A percentile compares a stretch with the other conserved stretches of the same genome.
phyloP scores from a whole-genome alignment of 75 land plant genomes.

The Larix kaempferi region DNA sequence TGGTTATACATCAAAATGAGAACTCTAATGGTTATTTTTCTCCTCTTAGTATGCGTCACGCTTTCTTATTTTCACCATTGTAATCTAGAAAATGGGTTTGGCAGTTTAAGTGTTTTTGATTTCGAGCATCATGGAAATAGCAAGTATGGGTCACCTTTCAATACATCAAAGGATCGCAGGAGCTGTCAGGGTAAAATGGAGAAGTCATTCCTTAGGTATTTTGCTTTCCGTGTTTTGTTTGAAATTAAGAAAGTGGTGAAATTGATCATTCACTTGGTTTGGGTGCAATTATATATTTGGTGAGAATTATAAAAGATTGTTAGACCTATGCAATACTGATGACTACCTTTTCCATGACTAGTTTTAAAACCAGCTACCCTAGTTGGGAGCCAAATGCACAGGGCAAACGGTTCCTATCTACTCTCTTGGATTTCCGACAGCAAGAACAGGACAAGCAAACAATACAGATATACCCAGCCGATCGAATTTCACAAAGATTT shows the following conservation, averaged over 20 bases:
- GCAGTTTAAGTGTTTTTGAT: slow-evolving; percentile 88
- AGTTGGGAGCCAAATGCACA: slow-evolving; percentile 79
- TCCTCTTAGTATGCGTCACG: not conserved
- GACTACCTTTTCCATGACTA: slow-evolving; percentile 22
- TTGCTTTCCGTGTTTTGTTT: not conserved
- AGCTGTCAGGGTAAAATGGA: slow-evolving; percentile 99
- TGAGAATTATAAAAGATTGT: not conserved
- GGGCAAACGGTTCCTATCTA: slow-evolving; percentile 67
- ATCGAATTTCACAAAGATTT: slow-evolving; percentile 25
- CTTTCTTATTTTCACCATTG: not conserved
- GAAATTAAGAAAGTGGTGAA: not conserved
- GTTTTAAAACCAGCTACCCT: slow-evolving; percentile 82
- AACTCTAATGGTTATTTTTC: not conserved
- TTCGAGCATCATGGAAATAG: slow-evolving; percentile 87
- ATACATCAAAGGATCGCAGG: slow-evolving; percentile 49
- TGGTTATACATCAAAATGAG: not conserved
- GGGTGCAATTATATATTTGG: not conserved
- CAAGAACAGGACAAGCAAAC: slow-evolving; percentile 30
- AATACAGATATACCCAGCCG: slow-evolving; percentile 28
- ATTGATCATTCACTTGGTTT: not conserved
- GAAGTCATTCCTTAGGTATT: slow-evolving; percentile 92
- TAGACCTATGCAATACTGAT: not conserved
- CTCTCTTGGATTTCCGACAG: slow-evolving; percentile 60
- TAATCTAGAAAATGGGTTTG: slow-evolving; percentile 7
- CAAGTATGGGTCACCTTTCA: slow-evolving; percentile 85